Evolutionary conservation across 83 land plant genomes (phyloP), one percentile per base, ranked within the genome.

Genomic region (Picea abies): DNA sequence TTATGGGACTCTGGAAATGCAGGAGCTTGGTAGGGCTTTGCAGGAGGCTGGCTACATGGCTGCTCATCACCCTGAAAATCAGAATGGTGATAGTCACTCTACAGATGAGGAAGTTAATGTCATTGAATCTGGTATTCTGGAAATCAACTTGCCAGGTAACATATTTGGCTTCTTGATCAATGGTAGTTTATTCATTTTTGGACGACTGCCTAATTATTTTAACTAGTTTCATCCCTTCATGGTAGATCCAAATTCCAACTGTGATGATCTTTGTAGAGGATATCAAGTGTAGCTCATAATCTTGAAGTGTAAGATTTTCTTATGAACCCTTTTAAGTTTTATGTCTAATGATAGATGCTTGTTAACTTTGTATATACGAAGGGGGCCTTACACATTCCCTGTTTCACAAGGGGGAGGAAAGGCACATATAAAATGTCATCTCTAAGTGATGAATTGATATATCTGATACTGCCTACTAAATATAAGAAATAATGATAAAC

Each of bases 21-120:
- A 88, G 79, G 94, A 94, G 69, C 87, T 96, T 73, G 84, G 92
- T 78, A 83, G 80, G 49, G 93, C 93, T 35, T 83, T 96, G 76
- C 71, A 89, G 56, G 91, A 93, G 79, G 93, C 88, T 81, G 91
- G 92, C 37, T 84, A 82, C 22, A 25, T 80, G 29, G 88, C 92
- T 60, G 87, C 96, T 77, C 81, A 79, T 64, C 84, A 81, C 65
- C 5, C 60, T 63, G 82, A 86, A 71, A 83, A 81, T 60, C 69
- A 75, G 60, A 82, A 66, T 76, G 80, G 79, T 67, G 78, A 41
- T 65, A 79, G 12, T 12, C 82, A 60, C 35, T 64, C 75, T 15
- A 77, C 69, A 39, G 76, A 44, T 63, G 81, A 65, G 83, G 89
- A 63, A 22, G 19, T 67, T 41, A 73, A 12, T 16, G 25, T 41